A percentile compares a stretch with the other conserved stretches of the same genome.
These are phyloP conservation scores for Sclerotinia minor DNA, from an alignment of 2,329 filamentous ascomycete species.

Conservation along the genomic window DNA sequence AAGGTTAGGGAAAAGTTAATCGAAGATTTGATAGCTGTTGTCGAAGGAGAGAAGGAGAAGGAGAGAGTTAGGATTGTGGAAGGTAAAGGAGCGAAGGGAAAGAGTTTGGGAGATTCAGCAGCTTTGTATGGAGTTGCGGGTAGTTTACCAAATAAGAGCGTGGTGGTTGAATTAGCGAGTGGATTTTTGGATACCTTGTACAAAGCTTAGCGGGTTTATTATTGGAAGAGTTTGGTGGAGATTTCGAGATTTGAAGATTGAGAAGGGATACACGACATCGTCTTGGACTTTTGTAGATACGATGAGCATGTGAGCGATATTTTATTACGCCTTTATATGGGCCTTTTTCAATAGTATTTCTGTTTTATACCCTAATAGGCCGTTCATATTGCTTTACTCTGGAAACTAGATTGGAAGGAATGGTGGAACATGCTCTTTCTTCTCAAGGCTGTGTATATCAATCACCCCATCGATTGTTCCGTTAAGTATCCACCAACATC, in stretches of 20 bases:
- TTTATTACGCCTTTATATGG: background rate
- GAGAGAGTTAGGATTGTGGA: conserved; percentile 70
- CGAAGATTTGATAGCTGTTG: conserved; percentile 65
- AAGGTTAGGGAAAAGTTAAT: conserved; percentile 79
- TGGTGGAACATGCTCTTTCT: too few relatives aligned
- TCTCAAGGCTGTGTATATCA: background rate
- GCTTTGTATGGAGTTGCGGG: conserved; percentile 95
- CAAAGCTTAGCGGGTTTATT: conserved; percentile 60
- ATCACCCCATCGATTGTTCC: background rate
- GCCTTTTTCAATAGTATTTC: background rate
- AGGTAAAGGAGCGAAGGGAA: conserved; percentile 64
- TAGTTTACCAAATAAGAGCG: conserved; percentile 90
- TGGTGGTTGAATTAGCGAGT: conserved; percentile 85
- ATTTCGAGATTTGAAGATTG: background rate
- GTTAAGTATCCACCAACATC: background rate
- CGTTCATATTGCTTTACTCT: background rate
- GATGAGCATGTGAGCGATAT: background rate
- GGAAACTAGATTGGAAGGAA: background rate
- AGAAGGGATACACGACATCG: background rate
- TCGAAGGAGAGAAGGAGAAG: conserved; percentile 77
- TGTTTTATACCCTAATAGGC: background rate
- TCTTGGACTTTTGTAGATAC: background rate
- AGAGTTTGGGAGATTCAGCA: conserved; percentile 74
- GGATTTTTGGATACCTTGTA: conserved; percentile 93
- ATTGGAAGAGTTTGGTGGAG: background rate